A percentile compares a stretch with the other conserved stretches of the same genome.
Evolutionary conservation across 352 stramenopile species (phyloP).

Genomic region (Proteromonas lacertae): DNA sequence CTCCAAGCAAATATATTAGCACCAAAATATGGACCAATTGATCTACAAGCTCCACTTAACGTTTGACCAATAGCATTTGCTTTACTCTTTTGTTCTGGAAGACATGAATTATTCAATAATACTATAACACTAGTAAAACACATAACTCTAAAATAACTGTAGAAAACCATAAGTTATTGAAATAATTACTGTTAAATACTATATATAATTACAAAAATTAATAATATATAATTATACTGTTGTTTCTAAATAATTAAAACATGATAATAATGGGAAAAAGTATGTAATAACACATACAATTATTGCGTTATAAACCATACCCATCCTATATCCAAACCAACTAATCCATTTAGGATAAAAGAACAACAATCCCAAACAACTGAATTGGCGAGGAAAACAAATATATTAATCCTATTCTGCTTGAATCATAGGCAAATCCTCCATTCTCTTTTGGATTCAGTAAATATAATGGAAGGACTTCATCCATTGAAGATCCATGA

Average conservation of each 20-base stretch:
- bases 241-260: not conserved
- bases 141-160: not conserved
- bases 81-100: not conserved
- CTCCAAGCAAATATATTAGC: not conserved
- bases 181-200: too few species aligned
- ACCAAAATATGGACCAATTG: not conserved
- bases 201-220: too few species aligned
- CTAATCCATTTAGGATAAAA: not conserved
- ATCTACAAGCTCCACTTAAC: not conserved
- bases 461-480: not conserved
- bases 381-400: not conserved
- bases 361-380: not conserved
- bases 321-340: not conserved
- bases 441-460: not conserved
- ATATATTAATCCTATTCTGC: not conserved
- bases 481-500: not conserved
- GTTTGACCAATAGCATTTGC: conserved; percentile 1
- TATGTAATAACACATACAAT: too few species aligned
- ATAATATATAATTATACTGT: too few species aligned
- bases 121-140: not conserved
- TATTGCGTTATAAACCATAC: too few species aligned
- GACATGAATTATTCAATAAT: not conserved
- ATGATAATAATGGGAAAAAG: not conserved
- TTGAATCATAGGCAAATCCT: not conserved
- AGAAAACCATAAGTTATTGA: too few species aligned